Evolutionary conservation across 305 asterid species (phyloP), one percentile per base, ranked within the genome.

Genomic region (Fraxinus nigra): DNA sequence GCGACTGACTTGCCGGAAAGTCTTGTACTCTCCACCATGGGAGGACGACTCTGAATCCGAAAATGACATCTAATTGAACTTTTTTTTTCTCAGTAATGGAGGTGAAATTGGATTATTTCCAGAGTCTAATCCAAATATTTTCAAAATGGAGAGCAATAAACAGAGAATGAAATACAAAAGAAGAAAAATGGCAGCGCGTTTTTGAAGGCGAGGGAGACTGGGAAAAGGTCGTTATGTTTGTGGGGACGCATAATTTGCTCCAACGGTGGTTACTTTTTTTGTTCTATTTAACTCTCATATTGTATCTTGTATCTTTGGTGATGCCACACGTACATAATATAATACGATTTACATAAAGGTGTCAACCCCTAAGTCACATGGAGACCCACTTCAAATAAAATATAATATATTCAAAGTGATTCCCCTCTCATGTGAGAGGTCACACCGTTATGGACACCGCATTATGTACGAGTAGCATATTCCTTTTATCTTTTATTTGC

Each of bases 21-120:
- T 89, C 88, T 93, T 94, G 92, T 94, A 94, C 85, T 94, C 98
- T 81, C 91, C 91, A 83, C 96, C 89, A 59, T 92, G 95, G 75
- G 94, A 89, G 33, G 93, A 88, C 14, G 89, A 35, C 5, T 94
- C 98, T 11, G 97, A 92, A 86, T 94, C 98, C 20, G 98, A 94
- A 78, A 88, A 90, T 33, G 97, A 94, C 97, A 94, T 94, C 28
- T 33, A 4, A 28, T 46, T 6, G 35, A 40, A 18, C 67, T 32
- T 7, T 40, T 32, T 6, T 24, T 9, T 10, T 38, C 82, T 24
- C 84, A 83, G 74, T 79, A 77, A 74, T 75, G 84, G 79, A 67
- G 80, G 30, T 26, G 30, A 35, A 26, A 81, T 43, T 69, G 22
- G 16, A 48, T 56, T 37, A 65, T 65, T 79, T 46, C 37, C 26